A percentile compares a stretch with the other conserved stretches of the same genome.
phyloP scores from a whole-genome alignment of 768 basidiomycete genomes.

The Leccinum longicurvipes region DNA sequence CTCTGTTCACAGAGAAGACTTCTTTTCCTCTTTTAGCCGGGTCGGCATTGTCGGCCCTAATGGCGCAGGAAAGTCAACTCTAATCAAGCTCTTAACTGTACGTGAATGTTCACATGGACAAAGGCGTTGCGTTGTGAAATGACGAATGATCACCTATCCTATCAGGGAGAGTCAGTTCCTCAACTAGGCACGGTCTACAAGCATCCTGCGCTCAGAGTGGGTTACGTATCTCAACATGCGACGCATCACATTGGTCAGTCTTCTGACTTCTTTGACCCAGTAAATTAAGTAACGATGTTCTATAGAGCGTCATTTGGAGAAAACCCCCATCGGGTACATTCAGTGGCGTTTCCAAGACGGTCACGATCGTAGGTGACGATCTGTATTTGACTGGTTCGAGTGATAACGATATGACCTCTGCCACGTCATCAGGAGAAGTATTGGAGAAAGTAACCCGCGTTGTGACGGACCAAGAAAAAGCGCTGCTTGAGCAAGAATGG shows the following conservation, averaged over 20 bases:
- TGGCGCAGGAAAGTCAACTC: conserved; percentile 93
- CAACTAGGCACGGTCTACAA: conserved; percentile 93
- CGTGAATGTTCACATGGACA: conserved; percentile 21
- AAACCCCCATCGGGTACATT: conserved; percentile 95
- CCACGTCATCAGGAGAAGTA: conserved; percentile 61
- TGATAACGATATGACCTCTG: conserved; percentile 7
- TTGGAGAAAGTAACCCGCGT: conserved; percentile 88
- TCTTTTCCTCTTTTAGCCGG: conserved; percentile 50
- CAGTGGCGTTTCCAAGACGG: conserved; percentile 99
- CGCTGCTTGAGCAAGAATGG: conserved; percentile 78
- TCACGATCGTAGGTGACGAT: conserved; percentile 73
- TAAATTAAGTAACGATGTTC: conserved; percentile 22
- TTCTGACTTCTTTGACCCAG: conserved; percentile 7
- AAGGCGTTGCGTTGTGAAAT: conserved; percentile 7
- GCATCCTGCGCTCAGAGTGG: conserved; percentile 89
- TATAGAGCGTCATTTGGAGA: conserved; percentile 87
- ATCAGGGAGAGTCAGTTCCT: conserved; percentile 83
- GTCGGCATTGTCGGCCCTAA: conserved; percentile 92
- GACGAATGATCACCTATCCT: conserved; percentile 8
- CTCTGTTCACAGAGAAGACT: conserved; percentile 12
- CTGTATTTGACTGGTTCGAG: conserved; percentile 6
- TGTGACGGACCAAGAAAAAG: conserved; percentile 85
- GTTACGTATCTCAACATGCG: conserved; percentile 97
- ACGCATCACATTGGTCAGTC: conserved; percentile 87
- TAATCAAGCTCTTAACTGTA: conserved; percentile 91